Evolutionary conservation across 1,284 basidiomycete genomes (phyloP).

Genomic region (Pyrrhoderma noxium): DNA sequence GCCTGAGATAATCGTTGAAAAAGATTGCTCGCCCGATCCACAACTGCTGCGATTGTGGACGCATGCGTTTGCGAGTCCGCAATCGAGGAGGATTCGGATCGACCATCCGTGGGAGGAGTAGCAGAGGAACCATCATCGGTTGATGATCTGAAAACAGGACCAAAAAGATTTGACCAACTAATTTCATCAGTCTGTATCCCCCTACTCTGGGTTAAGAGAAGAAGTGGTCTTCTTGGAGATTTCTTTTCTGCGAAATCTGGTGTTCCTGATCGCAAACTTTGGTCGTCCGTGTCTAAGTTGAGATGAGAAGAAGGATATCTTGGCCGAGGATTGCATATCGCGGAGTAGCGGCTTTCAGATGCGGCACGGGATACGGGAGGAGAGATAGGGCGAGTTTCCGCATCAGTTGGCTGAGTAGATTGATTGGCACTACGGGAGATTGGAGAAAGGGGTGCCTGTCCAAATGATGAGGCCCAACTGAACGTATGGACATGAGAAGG

Average conservation of each 20-base stretch:
- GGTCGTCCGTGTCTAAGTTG: slow-evolving; percentile 43
- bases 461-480: slow-evolving; percentile 18
- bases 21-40: slow-evolving; percentile 67
- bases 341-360: slow-evolving; percentile 36
- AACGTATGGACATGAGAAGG: slow-evolving; percentile 10
- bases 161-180: slow-evolving; percentile 25
- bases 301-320: slow-evolving; percentile 30
- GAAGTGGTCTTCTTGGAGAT: slow-evolving; percentile 39
- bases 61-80: slow-evolving; percentile 39
- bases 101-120: slow-evolving; percentile 25
- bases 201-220: slow-evolving; percentile 55
- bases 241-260: slow-evolving; percentile 34
- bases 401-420: slow-evolving; percentile 36
- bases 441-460: slow-evolving; percentile 16
- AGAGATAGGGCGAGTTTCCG: slow-evolving; percentile 53
- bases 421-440: slow-evolving; percentile 26
- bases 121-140: slow-evolving; percentile 39
- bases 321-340: slow-evolving; percentile 33
- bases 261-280: slow-evolving; percentile 30
- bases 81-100: slow-evolving; percentile 61
- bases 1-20: slow-evolving; percentile 69
- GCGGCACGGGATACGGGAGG: slow-evolving; percentile 43
- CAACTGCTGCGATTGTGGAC: slow-evolving; percentile 49
- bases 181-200: slow-evolving; percentile 68
- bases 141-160: slow-evolving; percentile 32